phyloP scores from a whole-genome alignment of 768 basidiomycete species.

The Hericium erinaceus region DNA sequence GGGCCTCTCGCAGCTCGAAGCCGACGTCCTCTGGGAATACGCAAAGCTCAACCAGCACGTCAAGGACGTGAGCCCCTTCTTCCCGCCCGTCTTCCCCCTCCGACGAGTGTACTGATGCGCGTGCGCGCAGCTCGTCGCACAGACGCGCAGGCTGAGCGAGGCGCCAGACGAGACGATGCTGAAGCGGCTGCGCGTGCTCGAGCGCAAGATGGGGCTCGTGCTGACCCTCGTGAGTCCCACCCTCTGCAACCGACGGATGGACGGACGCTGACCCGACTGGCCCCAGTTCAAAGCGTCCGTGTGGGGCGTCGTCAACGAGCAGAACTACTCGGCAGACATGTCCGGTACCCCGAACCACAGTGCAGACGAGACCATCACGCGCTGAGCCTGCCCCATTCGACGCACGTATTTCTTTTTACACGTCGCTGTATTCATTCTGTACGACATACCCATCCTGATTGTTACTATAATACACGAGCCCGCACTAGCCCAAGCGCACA shows the following conservation, averaged over 20 bases:
- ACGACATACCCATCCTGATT: conserved; percentile 1
- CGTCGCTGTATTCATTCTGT: not conserved
- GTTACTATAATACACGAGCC: conserved; percentile 7
- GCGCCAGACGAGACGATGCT: conserved; percentile 74
- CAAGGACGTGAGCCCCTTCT: conserved; percentile 57
- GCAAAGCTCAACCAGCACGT: conserved; percentile 78
- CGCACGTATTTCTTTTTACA: conserved; percentile 5
- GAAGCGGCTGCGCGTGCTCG: conserved; percentile 66
- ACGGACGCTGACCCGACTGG: not conserved
- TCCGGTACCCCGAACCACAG: conserved; percentile 1
- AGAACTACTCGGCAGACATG: conserved; percentile 28
- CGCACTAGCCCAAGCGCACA: conserved; percentile 19
- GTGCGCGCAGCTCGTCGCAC: conserved; percentile 43
- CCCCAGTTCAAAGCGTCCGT: conserved; percentile 90
- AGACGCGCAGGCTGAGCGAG: conserved; percentile 62
- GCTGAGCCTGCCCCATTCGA: conserved; percentile 1
- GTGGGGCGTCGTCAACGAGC: conserved; percentile 87
- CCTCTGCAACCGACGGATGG: not conserved
- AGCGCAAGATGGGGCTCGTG: conserved; percentile 93
- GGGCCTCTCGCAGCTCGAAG: conserved; percentile 56
- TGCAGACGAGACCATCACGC: conserved; percentile 3
- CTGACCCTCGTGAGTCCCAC: conserved; percentile 65
- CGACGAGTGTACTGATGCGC: not conserved
- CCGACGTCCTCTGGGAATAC: conserved; percentile 87
- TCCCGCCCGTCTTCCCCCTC: not conserved